phyloP scores from a whole-genome alignment of 2,329 filamentous ascomycete genomes.

The Fusarium aywerte region DNA sequence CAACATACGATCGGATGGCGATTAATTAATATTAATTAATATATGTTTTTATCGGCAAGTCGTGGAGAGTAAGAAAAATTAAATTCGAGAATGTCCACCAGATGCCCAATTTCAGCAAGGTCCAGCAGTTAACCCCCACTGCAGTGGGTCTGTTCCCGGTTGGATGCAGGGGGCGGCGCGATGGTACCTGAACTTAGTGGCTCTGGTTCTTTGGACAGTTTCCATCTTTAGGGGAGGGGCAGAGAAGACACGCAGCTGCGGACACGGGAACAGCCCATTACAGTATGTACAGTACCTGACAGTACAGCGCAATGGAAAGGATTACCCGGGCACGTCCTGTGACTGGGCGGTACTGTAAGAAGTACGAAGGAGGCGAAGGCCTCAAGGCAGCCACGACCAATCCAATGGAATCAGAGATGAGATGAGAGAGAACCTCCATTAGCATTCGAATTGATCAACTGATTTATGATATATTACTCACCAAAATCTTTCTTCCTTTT shows the following conservation, averaged over 20 bases:
- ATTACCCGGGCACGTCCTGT: neutral
- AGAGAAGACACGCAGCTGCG: neutral
- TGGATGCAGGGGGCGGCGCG: slow-evolving; percentile 24
- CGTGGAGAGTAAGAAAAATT: neutral
- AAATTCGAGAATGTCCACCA: slow-evolving; percentile 10
- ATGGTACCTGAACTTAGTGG: slow-evolving; percentile 40
- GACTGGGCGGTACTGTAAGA: slow-evolving; percentile 1
- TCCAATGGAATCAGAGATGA: slow-evolving; percentile 4
- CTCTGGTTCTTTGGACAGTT: neutral
- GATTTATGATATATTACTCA: neutral
- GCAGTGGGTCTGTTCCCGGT: slow-evolving; percentile 13
- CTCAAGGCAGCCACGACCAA: slow-evolving; percentile 5
- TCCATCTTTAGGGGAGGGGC: slow-evolving; percentile 28
- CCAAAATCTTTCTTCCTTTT: neutral
- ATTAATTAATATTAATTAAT: slow-evolving; percentile 7
- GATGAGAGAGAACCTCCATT: neutral
- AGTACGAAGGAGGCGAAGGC: slow-evolving; percentile 32
- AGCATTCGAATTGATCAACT: neutral
- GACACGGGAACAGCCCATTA: slow-evolving; percentile 24
- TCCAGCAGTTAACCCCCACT: slow-evolving; percentile 12
- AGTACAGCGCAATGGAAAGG: neutral
- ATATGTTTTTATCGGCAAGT: neutral
- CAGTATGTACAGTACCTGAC: neutral
- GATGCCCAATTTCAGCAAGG: slow-evolving; percentile 7
- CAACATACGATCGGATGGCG: neutral